Conservation (phyloP, 202 grass and related monocot genomes). For the Zizania palustris region DNA sequence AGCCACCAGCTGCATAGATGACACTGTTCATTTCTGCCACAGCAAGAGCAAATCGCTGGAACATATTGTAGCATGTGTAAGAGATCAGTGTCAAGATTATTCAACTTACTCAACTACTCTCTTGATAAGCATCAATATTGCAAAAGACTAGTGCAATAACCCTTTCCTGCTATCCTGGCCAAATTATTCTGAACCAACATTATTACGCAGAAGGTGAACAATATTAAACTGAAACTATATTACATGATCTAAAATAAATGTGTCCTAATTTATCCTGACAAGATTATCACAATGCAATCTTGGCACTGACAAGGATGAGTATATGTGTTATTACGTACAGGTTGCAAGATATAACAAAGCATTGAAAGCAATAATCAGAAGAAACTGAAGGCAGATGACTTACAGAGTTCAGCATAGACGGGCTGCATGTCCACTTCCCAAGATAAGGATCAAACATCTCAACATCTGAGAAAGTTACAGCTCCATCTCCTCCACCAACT, state of each 20-base stretch:
- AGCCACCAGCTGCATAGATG: slow-evolving; percentile 75
- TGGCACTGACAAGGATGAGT: slow-evolving; percentile 13
- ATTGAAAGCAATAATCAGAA: slow-evolving; percentile 24
- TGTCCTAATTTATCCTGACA: slow-evolving; percentile 14
- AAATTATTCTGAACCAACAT: slow-evolving; percentile 17
- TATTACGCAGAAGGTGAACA: slow-evolving; percentile 15
- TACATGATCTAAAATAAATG: slow-evolving; percentile 15
- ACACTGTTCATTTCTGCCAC: slow-evolving; percentile 59
- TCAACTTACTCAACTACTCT: slow-evolving; percentile 1
- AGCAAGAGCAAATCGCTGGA: slow-evolving; percentile 84
- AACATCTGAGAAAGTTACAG: slow-evolving; percentile 68
- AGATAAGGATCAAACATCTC: slow-evolving; percentile 91
- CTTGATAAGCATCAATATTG: not conserved
- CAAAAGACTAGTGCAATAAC: not conserved
- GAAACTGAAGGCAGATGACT: slow-evolving; percentile 30
- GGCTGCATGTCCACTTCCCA: slow-evolving; percentile 72
- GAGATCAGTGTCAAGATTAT: slow-evolving; percentile 40
- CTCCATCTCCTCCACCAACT: slow-evolving; percentile 86
- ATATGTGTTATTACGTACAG: not conserved
- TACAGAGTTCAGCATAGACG: slow-evolving; percentile 65
- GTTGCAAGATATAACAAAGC: slow-evolving; percentile 24
- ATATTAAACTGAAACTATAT: not conserved
- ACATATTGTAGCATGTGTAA: slow-evolving; percentile 43
- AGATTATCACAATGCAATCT: slow-evolving; percentile 19
- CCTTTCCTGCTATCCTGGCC: slow-evolving; percentile 26